Conservation (phyloP, 1,284 basidiomycete genomes). For the Ustilago crameri region DNA sequence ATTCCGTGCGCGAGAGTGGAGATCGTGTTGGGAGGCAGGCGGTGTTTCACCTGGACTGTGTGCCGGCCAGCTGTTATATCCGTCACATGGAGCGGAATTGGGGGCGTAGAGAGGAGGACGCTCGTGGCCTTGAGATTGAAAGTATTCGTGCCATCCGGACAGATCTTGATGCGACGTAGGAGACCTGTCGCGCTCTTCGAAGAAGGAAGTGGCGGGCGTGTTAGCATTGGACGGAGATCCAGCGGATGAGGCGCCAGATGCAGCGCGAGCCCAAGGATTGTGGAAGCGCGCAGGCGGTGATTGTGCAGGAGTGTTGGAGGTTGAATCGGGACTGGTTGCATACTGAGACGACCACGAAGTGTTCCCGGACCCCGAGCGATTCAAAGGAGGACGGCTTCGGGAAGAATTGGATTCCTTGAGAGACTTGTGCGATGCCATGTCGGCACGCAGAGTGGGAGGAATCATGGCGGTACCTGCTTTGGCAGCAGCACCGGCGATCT, state of each 20-base stretch:
- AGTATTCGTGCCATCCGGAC: constrained; percentile 35
- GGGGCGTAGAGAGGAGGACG: constrained; percentile 43
- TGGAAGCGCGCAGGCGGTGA: constrained; percentile 16
- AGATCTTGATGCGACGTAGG: constrained; percentile 30
- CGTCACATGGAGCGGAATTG: constrained; percentile 40
- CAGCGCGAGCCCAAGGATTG: constrained; percentile 6
- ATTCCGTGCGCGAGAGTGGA: not conserved
- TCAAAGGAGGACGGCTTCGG: constrained; percentile 23
- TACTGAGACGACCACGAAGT: constrained; percentile 23
- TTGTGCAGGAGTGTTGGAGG: constrained; percentile 3
- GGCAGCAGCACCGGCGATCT: constrained; percentile 54
- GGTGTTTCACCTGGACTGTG: constrained; percentile 6
- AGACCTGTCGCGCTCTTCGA: constrained; percentile 8
- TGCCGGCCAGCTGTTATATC: constrained; percentile 44
- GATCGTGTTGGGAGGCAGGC: not conserved
- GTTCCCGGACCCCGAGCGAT: constrained; percentile 41
- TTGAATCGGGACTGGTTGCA: constrained; percentile 22
- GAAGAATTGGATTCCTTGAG: constrained; percentile 16
- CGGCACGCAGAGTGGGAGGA: constrained; percentile 48
- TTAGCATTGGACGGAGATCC: constrained; percentile 1
- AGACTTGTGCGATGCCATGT: constrained; percentile 25
- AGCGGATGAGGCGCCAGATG: constrained; percentile 6
- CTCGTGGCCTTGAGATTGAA: constrained; percentile 36
- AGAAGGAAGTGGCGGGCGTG: constrained; percentile 12
- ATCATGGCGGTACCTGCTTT: constrained; percentile 59